phyloP scores from a whole-genome alignment of 1,284 basidiomycete species.

The Trichosporon coremiiforme region DNA sequence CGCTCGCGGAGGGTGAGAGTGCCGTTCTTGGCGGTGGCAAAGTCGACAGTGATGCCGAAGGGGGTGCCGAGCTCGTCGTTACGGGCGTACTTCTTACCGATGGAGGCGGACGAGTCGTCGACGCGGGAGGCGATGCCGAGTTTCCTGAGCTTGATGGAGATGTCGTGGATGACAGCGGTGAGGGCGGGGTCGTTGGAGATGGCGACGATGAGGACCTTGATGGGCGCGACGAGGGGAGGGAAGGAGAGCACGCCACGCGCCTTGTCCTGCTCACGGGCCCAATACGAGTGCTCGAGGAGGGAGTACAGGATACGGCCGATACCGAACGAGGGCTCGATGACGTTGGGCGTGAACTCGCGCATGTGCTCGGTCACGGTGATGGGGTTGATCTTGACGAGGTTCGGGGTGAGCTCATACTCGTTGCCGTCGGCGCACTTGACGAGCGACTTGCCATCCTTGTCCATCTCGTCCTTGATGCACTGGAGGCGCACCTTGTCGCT shows the following conservation, averaged over 20 bases:
- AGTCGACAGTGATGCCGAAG: constrained; percentile 94
- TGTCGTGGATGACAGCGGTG: constrained; percentile 78
- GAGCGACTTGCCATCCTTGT: constrained; percentile 45
- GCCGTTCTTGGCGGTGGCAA: constrained; percentile 84
- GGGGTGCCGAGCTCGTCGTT: constrained; percentile 99
- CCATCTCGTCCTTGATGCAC: constrained; percentile 72
- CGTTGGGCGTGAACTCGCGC: constrained; percentile 94
- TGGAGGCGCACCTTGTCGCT: constrained; percentile 71
- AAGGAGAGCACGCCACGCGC: constrained; percentile 88
- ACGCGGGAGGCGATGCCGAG: constrained; percentile 88
- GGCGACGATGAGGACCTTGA: constrained; percentile 96
- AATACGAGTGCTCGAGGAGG: constrained; percentile 93
- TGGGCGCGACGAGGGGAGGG: constrained; percentile 87
- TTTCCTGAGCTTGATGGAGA: constrained; percentile 82
- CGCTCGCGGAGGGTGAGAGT: constrained; percentile 92
- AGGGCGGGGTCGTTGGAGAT: constrained; percentile 86
- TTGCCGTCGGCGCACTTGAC: constrained; percentile 64
- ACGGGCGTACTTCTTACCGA: constrained; percentile 94
- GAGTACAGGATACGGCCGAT: constrained; percentile 95
- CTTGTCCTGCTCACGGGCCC: constrained; percentile 87
- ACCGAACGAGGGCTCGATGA: constrained; percentile 98
- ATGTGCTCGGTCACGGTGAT: constrained; percentile 88
- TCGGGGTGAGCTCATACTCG: constrained; percentile 71
- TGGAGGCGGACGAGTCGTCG: constrained; percentile 92
- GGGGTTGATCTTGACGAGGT: constrained; percentile 76